Base-by-base conservation (phyloP, 225 moss, liverwort and hornwort genomes). In the Marchantia polymorpha region DNA sequence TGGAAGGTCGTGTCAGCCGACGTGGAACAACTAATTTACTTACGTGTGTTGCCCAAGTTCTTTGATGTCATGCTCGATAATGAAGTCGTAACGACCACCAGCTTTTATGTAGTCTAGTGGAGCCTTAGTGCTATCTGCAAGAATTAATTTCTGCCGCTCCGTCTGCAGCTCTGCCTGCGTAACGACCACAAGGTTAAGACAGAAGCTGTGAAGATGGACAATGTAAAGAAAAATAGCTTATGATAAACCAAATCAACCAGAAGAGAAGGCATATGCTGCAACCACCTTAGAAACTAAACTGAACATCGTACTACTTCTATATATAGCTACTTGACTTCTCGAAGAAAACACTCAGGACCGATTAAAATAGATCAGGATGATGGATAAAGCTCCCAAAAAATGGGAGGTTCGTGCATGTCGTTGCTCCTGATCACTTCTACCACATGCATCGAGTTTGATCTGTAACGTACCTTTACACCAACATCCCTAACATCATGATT, bases 1-100 rank as follows among this genome's bases (percentile, higher is more conserved):
- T n/a, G 20, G 11, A n/a, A 49, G 71, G 47, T 49, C 23, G 49
- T 71, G 39, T n/a, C 3, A 7, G 60, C 19, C 23, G n/a, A 50
- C 49, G 71, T 9, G 53, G 6, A 10, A 73, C 29, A 73, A 7
- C 52, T 26, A 27, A 11, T 73, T 39, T 0, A 83, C 85, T 83
- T 85, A 95, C 99, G 99, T 99, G 81, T 99, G 99, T 67, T 91
- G 89, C 76, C 95, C 99, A 83, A 99, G 93, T 74, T 99, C 99
- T 85, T 99, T 99, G 74, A 99, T 99, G 67, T 99, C 99, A 80
- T 99, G 99, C 78, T 99, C 99, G 76, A 99, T 95, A 58, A 99
- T 99, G 83, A 99, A 99, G 67, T 99, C 99, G 78, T 99, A 91
- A 20, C 99, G 99, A 25, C 91, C 99, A 72, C 92, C 99, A 79